A percentile compares a stretch with the other conserved stretches of the same genome.
Conservation (phyloP, 1,284 basidiomycete species). For the Sporisorium iseilematis-ciliati region DNA sequence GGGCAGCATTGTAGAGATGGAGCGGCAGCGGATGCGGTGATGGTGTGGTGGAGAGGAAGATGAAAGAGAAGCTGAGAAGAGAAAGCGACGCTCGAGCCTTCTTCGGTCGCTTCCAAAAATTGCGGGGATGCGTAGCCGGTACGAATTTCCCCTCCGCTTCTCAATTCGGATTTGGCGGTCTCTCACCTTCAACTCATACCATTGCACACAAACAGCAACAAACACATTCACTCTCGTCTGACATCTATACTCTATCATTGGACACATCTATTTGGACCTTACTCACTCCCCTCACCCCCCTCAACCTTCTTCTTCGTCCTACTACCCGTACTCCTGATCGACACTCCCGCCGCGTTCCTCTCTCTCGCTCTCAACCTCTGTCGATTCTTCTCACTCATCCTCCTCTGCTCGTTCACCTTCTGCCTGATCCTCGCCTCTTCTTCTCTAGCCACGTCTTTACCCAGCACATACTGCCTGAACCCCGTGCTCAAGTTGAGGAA, state of each 20-base stretch:
- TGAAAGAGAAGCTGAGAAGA: too few relatives aligned
- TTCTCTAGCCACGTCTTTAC: constrained; percentile 30
- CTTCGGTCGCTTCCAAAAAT: too few relatives aligned
- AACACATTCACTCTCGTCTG: neutral
- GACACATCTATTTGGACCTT: neutral
- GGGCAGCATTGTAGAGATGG: constrained; percentile 25
- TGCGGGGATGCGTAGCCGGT: neutral
- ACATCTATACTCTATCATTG: neutral
- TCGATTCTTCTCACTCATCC: constrained; percentile 27
- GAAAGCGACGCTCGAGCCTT: constrained; percentile 19
- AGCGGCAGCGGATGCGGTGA: too few relatives aligned
- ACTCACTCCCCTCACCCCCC: neutral
- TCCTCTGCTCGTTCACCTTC: constrained; percentile 21
- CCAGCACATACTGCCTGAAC: constrained; percentile 43
- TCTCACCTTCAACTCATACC: neutral
- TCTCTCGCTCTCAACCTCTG: constrained; percentile 25
- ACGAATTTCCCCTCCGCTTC: neutral
- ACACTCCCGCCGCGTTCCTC: constrained; percentile 29
- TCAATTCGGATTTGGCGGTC: neutral
- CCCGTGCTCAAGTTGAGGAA: constrained; percentile 39
- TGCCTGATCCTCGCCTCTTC: constrained; percentile 20
- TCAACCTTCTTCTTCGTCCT: constrained; percentile 24
- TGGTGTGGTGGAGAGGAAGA: neutral
- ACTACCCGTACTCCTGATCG: constrained; percentile 28
- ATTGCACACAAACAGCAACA: too few relatives aligned